phyloP scores from a whole-genome alignment of 495 filamentous ascomycete genomes.

The Hypoxylon fuscum region DNA sequence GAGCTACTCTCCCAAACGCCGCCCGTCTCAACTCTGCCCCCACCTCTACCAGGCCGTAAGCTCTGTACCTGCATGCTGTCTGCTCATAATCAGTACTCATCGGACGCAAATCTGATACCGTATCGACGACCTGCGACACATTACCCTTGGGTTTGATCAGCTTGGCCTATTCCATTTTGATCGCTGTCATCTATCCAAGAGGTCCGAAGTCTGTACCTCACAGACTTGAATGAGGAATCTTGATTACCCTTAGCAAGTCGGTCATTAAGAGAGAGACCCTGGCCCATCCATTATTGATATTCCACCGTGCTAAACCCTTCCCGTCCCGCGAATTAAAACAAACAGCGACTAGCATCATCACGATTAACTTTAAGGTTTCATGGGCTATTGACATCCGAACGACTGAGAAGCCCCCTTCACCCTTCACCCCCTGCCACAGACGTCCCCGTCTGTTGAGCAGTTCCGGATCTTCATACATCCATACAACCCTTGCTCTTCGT shows the following conservation, averaged over 20 bases:
- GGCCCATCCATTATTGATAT: slow-evolving; percentile 13
- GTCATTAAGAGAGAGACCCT: slow-evolving; percentile 12
- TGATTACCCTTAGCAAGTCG: slow-evolving; percentile 13
- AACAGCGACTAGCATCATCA: slow-evolving; percentile 38
- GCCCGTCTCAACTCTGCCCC: slow-evolving; percentile 54
- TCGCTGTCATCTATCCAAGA: slow-evolving; percentile 3
- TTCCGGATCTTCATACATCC: slow-evolving; percentile 43
- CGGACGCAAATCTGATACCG: slow-evolving; percentile 50
- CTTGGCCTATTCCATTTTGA: slow-evolving; percentile 24
- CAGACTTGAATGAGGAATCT: slow-evolving; percentile 17
- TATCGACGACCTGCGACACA: slow-evolving; percentile 50
- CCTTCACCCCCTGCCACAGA: slow-evolving; percentile 17
- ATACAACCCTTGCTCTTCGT: slow-evolving; percentile 29
- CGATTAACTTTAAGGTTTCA: slow-evolving; percentile 49
- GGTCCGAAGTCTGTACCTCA: slow-evolving; percentile 19
- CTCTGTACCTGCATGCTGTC: slow-evolving; percentile 29
- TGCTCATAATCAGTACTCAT: slow-evolving; percentile 44
- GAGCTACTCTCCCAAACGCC: slow-evolving; percentile 54
- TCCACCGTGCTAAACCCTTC: slow-evolving; percentile 24
- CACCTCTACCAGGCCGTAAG: slow-evolving; percentile 27
- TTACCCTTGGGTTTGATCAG: slow-evolving; percentile 43
- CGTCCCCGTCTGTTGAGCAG: slow-evolving; percentile 27
- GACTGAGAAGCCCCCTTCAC: slow-evolving; percentile 34
- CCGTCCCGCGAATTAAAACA: slow-evolving; percentile 20
- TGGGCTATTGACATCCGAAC: slow-evolving; percentile 46